Base-by-base conservation (phyloP, 1,139 yeast genomes). In the Yamadazyma oceani region DNA sequence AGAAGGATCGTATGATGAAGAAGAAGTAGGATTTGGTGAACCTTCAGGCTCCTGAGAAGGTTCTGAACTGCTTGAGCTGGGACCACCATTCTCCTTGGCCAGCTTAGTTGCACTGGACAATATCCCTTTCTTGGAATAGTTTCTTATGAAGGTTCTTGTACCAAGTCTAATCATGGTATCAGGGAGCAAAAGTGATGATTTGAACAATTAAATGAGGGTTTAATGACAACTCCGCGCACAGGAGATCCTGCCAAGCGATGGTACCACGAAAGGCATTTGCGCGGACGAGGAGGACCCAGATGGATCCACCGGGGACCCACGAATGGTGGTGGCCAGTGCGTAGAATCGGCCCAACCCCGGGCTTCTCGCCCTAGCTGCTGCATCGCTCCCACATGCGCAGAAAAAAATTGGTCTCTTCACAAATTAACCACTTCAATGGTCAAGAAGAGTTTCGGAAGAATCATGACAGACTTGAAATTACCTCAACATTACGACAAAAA, bases 401-500 rank as follows among this genome's bases (percentile, higher is more conserved):
- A 11, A 16, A 11, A 21, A 12, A 15, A 17, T 15, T 16, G 6
- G 4, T 26, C 17, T 6, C 6, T 26, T 15, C n/a, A n/a, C n/a
- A n/a, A 19, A 19, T 6, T 19, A 19, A 8, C 8, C 8, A 19
- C 8, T 19, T 6, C 19, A 15, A 42, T 39, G 43, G 32, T 35
- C 15, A 42, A 41, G 28, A 46, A 46, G 35, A 33, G 39, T 23
- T 43, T 46, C 32, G 48, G 46, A 19, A 40, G 29, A 32, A 37
- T 35, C 17, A 44, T 46, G 50, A 33, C 43, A 9, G 46, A 43
- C 26, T 37, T n/a, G n/a, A n/a, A n/a, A n/a, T n/a, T 40, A 27
- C 77, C 78, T 11, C 72, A 64, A 49, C 50, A 57, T 31, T 72
- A 61, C 55, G 62, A 60, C 35, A 64, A 62, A 33, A 60, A 60